Base-by-base conservation (phyloP, 768 basidiomycete species). In the Mycena galopus region DNA sequence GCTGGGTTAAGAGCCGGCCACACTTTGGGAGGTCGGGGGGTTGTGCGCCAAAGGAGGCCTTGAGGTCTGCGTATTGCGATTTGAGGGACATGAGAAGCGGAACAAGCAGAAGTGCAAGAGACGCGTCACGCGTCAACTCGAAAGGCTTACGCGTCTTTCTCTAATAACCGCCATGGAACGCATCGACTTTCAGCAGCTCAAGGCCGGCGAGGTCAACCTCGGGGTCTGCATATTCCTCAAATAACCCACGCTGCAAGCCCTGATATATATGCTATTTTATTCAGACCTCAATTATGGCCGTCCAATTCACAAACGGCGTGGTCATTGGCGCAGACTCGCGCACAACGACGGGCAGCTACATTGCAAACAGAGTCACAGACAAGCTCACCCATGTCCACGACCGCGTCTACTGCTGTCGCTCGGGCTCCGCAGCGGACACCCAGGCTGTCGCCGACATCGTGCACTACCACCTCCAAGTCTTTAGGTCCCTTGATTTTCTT, bases 261-360 rank as follows among this genome's bases (percentile, higher is more conserved):
- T 60, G n/a, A n/a, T n/a, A n/a, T 69, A 27, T 32, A 42, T n/a
- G 39, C 51, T 33, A 66, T 71, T 29, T 19, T 47, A 27, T 21
- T 44, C 77, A 98, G 96, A 99, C 97, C 67, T 98, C 97, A 51
- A 99, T 99, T 82, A 98, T 98, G 97, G 97, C 98, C 65, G 97
- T 99, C 73, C 95, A 96, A 78, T 99, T 99, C 86, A 87, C 95
- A 37, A 92, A 91, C 33, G 98, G 98, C 44, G 98, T 99, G 70
- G 92, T 99, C 76, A 91, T 99, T 72, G 98, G 98, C 51, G 98
- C 98, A 75, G 98, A 99, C 86, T 94, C 93, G 88, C 90, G 97
- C 71, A 99, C 97, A 71, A 98, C 98, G 0, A 97, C 95, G 9
- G 98, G 97, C 75, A 93, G 92, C 84, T 99, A 98, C 84, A 97